These are phyloP conservation scores for Coccinonectria pachysandricola DNA, from an alignment of 2,329 filamentous ascomycete species.

Conservation along the genomic window DNA sequence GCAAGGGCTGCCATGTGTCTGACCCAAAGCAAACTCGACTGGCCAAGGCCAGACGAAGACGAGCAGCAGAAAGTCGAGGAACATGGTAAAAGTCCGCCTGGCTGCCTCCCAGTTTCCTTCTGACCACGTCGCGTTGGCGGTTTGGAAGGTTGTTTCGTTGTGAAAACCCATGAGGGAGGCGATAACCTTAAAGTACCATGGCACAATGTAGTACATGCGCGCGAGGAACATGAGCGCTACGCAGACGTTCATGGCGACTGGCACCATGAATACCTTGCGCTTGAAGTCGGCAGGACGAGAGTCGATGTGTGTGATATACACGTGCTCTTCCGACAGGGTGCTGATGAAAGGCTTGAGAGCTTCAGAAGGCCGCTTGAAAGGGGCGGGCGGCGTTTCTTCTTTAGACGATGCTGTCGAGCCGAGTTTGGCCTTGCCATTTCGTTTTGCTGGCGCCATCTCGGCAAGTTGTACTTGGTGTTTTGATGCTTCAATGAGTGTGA, in stretches of 20 bases:
- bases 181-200: slow-evolving; percentile 62
- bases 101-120: slow-evolving; percentile 47
- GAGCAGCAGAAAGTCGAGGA: slow-evolving; percentile 62
- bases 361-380: slow-evolving; percentile 58
- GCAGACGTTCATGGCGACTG: slow-evolving; percentile 62
- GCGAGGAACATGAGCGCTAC: slow-evolving; percentile 55
- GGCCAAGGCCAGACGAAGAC: slow-evolving; percentile 66
- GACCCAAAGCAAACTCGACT: slow-evolving; percentile 57
- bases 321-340: slow-evolving; percentile 53
- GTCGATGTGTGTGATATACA: slow-evolving; percentile 84
- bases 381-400: slow-evolving; percentile 39
- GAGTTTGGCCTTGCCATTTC: slow-evolving; percentile 21
- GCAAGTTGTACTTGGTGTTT: slow-evolving; percentile 1
- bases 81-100: slow-evolving; percentile 53
- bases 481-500: slow-evolving; percentile 3
- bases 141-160: slow-evolving; percentile 57
- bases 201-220: slow-evolving; percentile 58
- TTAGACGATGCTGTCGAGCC: slow-evolving; percentile 14
- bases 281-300: slow-evolving; percentile 60
- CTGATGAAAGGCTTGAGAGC: slow-evolving; percentile 56
- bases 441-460: slow-evolving; percentile 25
- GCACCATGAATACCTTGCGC: slow-evolving; percentile 71
- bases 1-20: slow-evolving; percentile 48
- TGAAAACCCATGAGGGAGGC: slow-evolving; percentile 53
- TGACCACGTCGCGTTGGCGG: slow-evolving; percentile 42